Evolutionary conservation across 148 eudicot species (phyloP).

Genomic region (Dianthus caryophyllus): DNA sequence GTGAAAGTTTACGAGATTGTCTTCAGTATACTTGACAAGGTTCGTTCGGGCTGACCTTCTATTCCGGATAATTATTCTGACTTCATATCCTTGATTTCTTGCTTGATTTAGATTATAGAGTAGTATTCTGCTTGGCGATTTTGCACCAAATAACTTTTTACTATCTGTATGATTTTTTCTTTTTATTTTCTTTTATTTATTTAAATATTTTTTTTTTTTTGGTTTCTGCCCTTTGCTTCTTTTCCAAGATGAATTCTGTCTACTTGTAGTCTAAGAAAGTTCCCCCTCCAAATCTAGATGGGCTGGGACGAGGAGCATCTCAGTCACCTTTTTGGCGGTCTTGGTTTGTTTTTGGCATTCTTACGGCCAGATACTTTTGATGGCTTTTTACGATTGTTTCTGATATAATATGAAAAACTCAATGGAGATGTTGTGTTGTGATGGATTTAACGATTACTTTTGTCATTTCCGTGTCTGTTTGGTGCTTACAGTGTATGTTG

Average conservation of each 20-base stretch:
- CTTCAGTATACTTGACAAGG: constrained; percentile 91
- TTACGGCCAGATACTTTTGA: neutral
- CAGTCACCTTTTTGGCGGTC: neutral
- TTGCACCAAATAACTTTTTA: neutral
- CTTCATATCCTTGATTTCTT: constrained; percentile 3
- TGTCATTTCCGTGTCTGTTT: neutral
- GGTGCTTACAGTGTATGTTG: neutral
- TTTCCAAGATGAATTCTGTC: neutral
- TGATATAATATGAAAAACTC: neutral
- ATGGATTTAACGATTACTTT: neutral
- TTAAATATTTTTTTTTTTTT: neutral
- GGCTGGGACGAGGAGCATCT: neutral
- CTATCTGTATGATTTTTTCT: neutral
- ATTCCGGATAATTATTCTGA: constrained; percentile 1
- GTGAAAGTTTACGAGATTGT: constrained; percentile 79
- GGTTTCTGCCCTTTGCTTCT: neutral
- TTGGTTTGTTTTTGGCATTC: neutral
- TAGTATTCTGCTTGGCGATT: neutral
- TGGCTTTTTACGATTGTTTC: neutral
- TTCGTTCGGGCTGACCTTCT: constrained; percentile 28
- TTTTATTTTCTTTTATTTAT: neutral
- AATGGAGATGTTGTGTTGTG: neutral
- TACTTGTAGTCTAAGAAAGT: neutral
- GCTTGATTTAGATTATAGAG: neutral
- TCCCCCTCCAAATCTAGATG: neutral